Evolutionary conservation across 495 filamentous ascomycete genomes (phyloP), one percentile per base, ranked within the genome.

Genomic region (Letharia columbiana): DNA sequence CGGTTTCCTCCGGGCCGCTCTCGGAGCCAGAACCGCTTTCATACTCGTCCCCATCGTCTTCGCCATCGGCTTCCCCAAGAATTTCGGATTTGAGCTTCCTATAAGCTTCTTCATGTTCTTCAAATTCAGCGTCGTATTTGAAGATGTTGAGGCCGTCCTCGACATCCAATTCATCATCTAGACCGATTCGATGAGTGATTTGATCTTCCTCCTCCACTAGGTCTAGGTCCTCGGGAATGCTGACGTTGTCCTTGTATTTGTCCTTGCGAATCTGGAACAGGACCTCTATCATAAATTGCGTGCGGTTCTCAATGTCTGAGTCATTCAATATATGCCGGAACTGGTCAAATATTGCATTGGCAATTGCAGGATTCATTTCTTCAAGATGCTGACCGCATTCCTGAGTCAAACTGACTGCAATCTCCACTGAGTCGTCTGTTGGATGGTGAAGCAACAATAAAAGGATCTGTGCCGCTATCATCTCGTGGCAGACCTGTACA

Each of bases 201-300:
- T 97, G 93, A 71, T 99, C 94, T 72, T 97, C 93, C 72, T 98
- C 95, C 74, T 96, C 92, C 28, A 99, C 88, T 18, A 99, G 75
- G 77, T 99, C 94, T 42, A 99, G 80, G 72, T 98, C 95, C 71
- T 96, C 91, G 71, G 87, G 91, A 71, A 99, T 82, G 1, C 91
- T 87, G 10, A 85, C 91, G 68, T 97, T 91, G 71, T 98, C 91
- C 78, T 96, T 97, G 79, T 93, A 99, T 60, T 88, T 87, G 75
- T 98, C 94, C 75, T 96, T 98, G 62, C 94, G 86, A 42, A 97
- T 87, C 75, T 98, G 92, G 76, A 99, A 98, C 63, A 99, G 79
- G 12, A 97, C 93, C 73, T 99, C 94, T 67, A 99, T 95, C 91
- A 96, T 96, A 75, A 97, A 98, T 77, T 98, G 94, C 41, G 92